Conservation (phyloP, 2,329 filamentous ascomycete genomes). For the Epichloe festucae region DNA sequence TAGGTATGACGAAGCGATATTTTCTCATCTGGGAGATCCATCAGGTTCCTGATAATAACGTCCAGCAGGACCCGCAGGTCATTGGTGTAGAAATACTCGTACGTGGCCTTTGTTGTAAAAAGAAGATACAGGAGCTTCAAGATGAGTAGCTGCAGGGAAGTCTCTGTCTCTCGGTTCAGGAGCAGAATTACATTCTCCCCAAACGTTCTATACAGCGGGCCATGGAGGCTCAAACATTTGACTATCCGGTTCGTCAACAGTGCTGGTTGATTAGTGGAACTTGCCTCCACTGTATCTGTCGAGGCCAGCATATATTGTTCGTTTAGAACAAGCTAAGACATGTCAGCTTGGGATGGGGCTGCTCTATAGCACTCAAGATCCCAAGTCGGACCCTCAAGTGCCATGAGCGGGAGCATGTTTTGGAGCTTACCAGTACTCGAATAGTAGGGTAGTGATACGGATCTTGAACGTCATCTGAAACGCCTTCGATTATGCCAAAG, state of each 20-base stretch:
- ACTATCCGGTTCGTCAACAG: slow-evolving; percentile 84
- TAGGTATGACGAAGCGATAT: slow-evolving; percentile 79
- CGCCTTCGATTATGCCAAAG: slow-evolving; percentile 75
- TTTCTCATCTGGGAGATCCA: slow-evolving; percentile 81
- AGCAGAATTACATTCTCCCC: slow-evolving; percentile 95
- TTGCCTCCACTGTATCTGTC: slow-evolving; percentile 35
- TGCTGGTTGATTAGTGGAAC: slow-evolving; percentile 23
- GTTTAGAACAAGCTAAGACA: slow-evolving; percentile 70
- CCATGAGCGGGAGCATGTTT: not conserved
- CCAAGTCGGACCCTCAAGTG: not conserved
- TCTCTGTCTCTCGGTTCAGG: slow-evolving; percentile 88
- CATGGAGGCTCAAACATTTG: slow-evolving; percentile 74
- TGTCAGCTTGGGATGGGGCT: slow-evolving; percentile 9
- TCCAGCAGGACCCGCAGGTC: slow-evolving; percentile 88
- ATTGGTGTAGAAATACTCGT: slow-evolving; percentile 98
- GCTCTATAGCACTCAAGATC: not conserved
- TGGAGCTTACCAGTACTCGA: slow-evolving; percentile 63
- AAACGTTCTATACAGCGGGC: slow-evolving; percentile 78
- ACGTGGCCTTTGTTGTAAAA: slow-evolving; percentile 81
- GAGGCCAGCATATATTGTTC: slow-evolving; percentile 91
- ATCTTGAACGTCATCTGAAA: slow-evolving; percentile 77
- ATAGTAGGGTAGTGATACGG: slow-evolving; percentile 96
- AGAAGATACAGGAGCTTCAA: slow-evolving; percentile 90
- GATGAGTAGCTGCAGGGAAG: slow-evolving; percentile 88
- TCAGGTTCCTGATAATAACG: slow-evolving; percentile 91